phyloP scores from a whole-genome alignment of 2,329 filamentous ascomycete species.

The Lomentospora prolificans region DNA sequence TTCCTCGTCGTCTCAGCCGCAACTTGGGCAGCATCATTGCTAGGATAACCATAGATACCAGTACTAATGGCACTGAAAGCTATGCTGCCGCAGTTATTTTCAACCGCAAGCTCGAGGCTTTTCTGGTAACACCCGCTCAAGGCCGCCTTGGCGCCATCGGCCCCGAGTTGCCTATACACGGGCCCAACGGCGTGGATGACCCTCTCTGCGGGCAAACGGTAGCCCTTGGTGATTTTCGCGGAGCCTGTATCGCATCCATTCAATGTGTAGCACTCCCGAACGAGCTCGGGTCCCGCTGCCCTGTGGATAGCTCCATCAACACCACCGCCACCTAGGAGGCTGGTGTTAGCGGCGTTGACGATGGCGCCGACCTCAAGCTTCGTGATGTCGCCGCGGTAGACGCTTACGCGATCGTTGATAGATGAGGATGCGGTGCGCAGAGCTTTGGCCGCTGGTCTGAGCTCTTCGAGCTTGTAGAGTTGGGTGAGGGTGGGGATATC shows the following conservation, averaged over 20 bases:
- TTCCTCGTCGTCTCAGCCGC: conserved; percentile 51
- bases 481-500: conserved; percentile 52
- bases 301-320: conserved; percentile 82
- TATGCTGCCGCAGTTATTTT: conserved; percentile 56
- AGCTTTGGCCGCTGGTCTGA: conserved; percentile 15
- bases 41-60: conserved; percentile 83
- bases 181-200: conserved; percentile 91
- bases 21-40: conserved; percentile 57
- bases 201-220: conserved; percentile 63
- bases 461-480: conserved; percentile 49
- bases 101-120: conserved; percentile 62
- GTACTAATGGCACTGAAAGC: conserved; percentile 83
- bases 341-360: conserved; percentile 82
- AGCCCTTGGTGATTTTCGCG: conserved; percentile 74
- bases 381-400: conserved; percentile 74
- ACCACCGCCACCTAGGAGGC: conserved; percentile 77
- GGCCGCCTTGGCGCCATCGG: conserved; percentile 33
- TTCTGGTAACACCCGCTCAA: conserved; percentile 57
- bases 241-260: conserved; percentile 65
- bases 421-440: conserved; percentile 27
- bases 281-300: conserved; percentile 62
- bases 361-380: conserved; percentile 68
- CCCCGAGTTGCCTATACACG: conserved; percentile 45
- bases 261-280: conserved; percentile 62
- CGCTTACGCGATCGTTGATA: conserved; percentile 60